Conservation (phyloP, 805 yeast genomes). For the Kodamaea hsintzibuensis region DNA sequence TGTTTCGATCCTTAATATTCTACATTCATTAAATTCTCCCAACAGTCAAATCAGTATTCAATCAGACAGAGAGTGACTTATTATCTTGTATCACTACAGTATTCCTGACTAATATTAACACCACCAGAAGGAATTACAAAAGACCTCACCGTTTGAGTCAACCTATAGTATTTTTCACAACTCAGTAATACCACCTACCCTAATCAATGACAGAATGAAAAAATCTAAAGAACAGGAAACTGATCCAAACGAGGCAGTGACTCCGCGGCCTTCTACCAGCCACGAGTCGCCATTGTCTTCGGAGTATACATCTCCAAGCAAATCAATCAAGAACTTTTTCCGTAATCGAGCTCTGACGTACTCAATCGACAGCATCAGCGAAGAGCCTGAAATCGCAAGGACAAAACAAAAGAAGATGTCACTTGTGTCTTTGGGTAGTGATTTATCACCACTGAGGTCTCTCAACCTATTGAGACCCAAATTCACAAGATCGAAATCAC, state of each 20-base stretch:
- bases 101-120: too few relatives aligned
- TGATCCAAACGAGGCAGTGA: not conserved
- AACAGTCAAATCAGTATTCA: too few relatives aligned
- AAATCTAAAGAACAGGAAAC: not conserved
- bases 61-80: too few relatives aligned
- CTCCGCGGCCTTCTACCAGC: slow-evolving; percentile 1
- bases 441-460: slow-evolving; percentile 9
- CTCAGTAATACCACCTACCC: too few relatives aligned
- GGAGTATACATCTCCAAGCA: slow-evolving; percentile 27
- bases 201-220: not conserved
- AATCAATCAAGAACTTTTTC: slow-evolving; percentile 26
- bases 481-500: slow-evolving; percentile 21
- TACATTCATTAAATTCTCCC: not conserved
- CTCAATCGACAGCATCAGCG: slow-evolving; percentile 25
- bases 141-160: too few relatives aligned
- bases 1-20: not conserved
- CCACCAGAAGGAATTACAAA: too few relatives aligned
- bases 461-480: slow-evolving; percentile 20
- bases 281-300: slow-evolving; percentile 4
- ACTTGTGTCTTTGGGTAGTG: slow-evolving; percentile 10
- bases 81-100: too few relatives aligned
- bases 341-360: slow-evolving; percentile 23
- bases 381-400: slow-evolving; percentile 18
- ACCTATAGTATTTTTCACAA: too few relatives aligned
- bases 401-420: slow-evolving; percentile 3